A percentile compares a stretch with the other conserved stretches of the same genome.
Evolutionary conservation across 352 stramenopile species (phyloP).

Genomic region (Phytophthora pseudosyringae): DNA sequence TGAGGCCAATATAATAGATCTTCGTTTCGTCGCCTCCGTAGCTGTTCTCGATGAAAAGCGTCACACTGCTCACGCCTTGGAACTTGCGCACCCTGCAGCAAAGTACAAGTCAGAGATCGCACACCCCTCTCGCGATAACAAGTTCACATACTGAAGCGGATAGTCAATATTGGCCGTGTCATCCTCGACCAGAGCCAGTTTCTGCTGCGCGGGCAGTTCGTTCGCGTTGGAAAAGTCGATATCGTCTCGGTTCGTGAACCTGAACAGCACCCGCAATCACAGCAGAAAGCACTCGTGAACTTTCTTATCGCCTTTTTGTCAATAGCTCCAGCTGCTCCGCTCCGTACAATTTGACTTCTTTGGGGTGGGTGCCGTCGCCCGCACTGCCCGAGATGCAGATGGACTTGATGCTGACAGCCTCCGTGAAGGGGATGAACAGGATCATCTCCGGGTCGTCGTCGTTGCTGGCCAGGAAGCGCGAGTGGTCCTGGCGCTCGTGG

Average conservation of each 20-base stretch:
- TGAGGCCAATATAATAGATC: conserved; percentile 90
- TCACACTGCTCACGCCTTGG: conserved; percentile 84
- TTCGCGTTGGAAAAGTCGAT: conserved; percentile 88
- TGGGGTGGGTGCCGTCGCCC: conserved; percentile 78
- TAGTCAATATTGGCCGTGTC: conserved; percentile 72
- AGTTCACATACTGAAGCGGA: conserved; percentile 63
- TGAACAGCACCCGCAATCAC: conserved; percentile 19
- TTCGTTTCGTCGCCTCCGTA: conserved; percentile 72
- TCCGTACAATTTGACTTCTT: conserved; percentile 78
- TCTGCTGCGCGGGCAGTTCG: conserved; percentile 77
- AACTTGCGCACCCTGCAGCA: conserved; percentile 82
- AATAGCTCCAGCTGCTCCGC: not conserved
- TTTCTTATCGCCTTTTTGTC: not conserved
- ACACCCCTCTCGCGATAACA: not conserved
- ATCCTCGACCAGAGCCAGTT: conserved; percentile 81
- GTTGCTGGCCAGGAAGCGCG: conserved; percentile 75
- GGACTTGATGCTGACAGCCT: conserved; percentile 89
- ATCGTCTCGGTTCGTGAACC: conserved; percentile 84
- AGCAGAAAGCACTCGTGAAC: conserved; percentile 1
- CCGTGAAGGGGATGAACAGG: conserved; percentile 86
- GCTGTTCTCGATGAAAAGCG: conserved; percentile 81
- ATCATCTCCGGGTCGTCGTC: conserved; percentile 88
- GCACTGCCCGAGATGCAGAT: conserved; percentile 86
- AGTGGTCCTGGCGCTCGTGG: conserved; percentile 72
- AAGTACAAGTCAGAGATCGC: not conserved